Base-by-base conservation (phyloP, 352 stramenopile species). In the Pythium rhizo-oryzae region DNA sequence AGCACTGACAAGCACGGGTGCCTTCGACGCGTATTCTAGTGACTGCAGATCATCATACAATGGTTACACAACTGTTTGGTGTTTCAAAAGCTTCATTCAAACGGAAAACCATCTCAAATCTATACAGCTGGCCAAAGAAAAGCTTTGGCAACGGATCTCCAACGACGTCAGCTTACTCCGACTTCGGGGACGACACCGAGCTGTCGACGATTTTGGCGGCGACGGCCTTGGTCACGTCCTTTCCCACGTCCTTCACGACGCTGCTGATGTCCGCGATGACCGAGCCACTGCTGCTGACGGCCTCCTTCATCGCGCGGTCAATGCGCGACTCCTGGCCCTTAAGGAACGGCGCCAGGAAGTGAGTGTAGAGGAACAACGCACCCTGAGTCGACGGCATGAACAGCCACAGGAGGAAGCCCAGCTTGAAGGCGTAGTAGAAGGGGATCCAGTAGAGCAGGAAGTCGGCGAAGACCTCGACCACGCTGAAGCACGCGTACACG, bases 391-490 rank as follows among this genome's bases (percentile, higher is more conserved):
- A 97, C n/a, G 96, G 97, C 72, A 99, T 90, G 83, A 99, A 99
- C 37, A 97, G 84, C 95, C 96, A 99, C 23, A 99, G 77, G 59
- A 99, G 86, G 82, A 99, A 99, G 53, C 94, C 96, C 24, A 99
- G 71, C 87, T 99, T 99, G 84, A 99, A 98, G 15, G 94, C 90
- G 76, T 98, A 99, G 83, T 99, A 99, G 78, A 99, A 99, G 18
- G 97, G 97, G 77, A 99, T 98, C 94, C 94, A 99, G 77, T 98
- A 98, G 7, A 99, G 77, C 44, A 99, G 75, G 51, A 98, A 93
- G 75, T 98, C 93, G n/a, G 88, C 84, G 74, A 99, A 99, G 33
- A 97, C 88, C 79, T 99, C 97, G 43, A 99, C 83, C 51, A 99
- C 90, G 70, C 91, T 98, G 81, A 99, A 99, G 79, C 97, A 98